Base-by-base conservation (phyloP, 2,329 filamentous ascomycete genomes). In the Conoideocrella luteorostrata region DNA sequence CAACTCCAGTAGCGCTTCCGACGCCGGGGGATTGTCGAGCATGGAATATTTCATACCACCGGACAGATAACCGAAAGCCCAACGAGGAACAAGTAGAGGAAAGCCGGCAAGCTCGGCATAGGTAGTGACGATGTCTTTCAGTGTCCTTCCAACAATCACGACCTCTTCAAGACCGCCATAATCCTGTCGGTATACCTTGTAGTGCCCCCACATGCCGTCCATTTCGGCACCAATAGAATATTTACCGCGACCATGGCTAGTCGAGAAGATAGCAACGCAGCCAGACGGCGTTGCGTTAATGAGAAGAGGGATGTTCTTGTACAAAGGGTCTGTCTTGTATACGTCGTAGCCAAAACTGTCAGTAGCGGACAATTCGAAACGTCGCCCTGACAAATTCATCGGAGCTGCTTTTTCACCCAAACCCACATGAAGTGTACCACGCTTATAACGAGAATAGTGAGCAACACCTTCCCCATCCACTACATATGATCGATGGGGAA, bases 321-420 rank as follows among this genome's bases (percentile, higher is more conserved):
- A 88, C 43, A 87, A 67, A 1, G 84, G 84, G 57, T 88, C 83
- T 3, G 82, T 84, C 9, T 74, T 74, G 56, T 86, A 79, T 4
- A 80, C 75, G 52, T 88, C 82, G 55, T 88, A 87, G 3, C 84
- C 82, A 52, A 88, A 88, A 29, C 77, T 82, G 59, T 88, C 84
- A 0, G 80, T 86, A 18, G 41, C 41, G 2, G 81, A 79, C 12
- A 88, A 67, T 21, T 74, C 71, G 57, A 87, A 88, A 21, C 76
- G 70, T 1, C 84, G 72, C 24, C 80, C 81, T 0, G 74, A 80
- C 1, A 88, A 69, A 53, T 88, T 78, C 80, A 88, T 86, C 0
- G 84, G 84, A 0, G 82, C 83, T 5, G 80, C 71, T 57, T 87
- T 87, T 58, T 88, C 84, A 4, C 84, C 84, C 0, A 88, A 68